Percentiles rank a stretch among this genome's conserved stretches.
These are phyloP conservation scores for Setaria viridis DNA, from an alignment of 202 grass and related monocot species.

Conservation along the genomic window DNA sequence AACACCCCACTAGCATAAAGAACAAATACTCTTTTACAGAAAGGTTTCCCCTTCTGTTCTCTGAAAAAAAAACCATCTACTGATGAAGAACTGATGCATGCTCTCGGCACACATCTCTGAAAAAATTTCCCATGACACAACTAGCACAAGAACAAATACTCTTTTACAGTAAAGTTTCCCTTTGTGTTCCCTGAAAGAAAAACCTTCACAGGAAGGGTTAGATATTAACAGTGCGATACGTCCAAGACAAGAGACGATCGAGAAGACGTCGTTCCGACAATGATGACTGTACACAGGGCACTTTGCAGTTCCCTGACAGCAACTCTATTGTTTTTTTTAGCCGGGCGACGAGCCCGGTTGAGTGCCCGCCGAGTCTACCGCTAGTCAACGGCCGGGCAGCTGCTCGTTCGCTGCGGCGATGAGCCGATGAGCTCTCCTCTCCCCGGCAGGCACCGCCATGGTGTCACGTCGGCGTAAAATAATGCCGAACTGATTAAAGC, in stretches of 20 bases:
- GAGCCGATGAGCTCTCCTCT: background rate
- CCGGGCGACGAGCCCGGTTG: background rate
- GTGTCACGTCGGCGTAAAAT: slow-evolving; percentile 48
- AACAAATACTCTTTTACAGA: background rate
- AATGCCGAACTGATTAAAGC: slow-evolving; percentile 14
- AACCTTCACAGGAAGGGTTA: background rate
- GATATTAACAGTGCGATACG: slow-evolving; percentile 8
- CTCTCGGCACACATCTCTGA: background rate
- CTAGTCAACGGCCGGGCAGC: slow-evolving; percentile 44
- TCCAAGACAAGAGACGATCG: background rate
- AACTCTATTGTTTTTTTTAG: background rate
- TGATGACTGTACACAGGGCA: slow-evolving; percentile 11
- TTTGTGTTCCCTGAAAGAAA: background rate
- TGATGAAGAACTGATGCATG: background rate
- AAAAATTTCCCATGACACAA: no score
- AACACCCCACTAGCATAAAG: background rate
- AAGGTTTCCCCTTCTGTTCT: background rate
- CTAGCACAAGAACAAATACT: no score
- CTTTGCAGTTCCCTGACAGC: slow-evolving; percentile 43
- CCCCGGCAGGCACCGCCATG: slow-evolving; percentile 62
- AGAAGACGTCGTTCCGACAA: slow-evolving; percentile 39
- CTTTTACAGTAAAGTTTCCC: background rate
- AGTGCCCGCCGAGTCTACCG: slow-evolving; percentile 25
- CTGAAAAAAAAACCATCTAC: background rate
- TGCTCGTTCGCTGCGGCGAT: slow-evolving; percentile 5